Base-by-base conservation (phyloP, 371 early-diverging fungal genomes). In the Dichotomocladium elegans region DNA sequence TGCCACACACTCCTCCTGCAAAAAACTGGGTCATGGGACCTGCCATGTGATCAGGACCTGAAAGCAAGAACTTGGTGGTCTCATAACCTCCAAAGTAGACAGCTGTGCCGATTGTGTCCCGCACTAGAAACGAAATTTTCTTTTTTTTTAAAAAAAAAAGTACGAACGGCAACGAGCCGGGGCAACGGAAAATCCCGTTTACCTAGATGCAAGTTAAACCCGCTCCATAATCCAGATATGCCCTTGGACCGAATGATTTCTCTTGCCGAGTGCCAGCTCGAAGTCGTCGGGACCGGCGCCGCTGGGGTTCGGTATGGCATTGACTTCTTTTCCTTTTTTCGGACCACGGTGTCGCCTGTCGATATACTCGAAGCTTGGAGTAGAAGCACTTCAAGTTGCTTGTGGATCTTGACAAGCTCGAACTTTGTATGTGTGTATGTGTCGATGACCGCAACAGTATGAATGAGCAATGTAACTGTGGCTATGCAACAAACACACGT, bases 1-100 rank as follows among this genome's bases (percentile, higher is more conserved):
- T 81, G 17, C 93, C 93, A 59, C 90, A 87, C 5, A 82, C 68
- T n/a, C 90, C 91, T 30, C 90, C 91, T 5, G 91, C 85, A 21
- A 89, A 54, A 64, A 89, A 83, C 30, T 87, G 88, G 0, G 83
- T 82, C 56, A 83, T 62, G 11, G 85, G 86, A 3, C 87, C 86
- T 3, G 88, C 74, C 25, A 66, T 66, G 29, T 63, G 56, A 46
- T 61, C 63, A 53, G 53, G 43, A 7, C 57, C 58, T 25, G 81
- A 73, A 50, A 89, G 66, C 30, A 80, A 51, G 37, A 79, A 85
- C 58, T 90, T 91, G 35, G 79, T 77, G 3, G 85, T 81, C 51
- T 91, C 92, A 52, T 92, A 90, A 3, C 87, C 68, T 5, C 83
- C 83, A 78, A 92, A 92, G 61, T 92, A 90, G 21, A 89, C 81